Evolutionary conservation across 306 rosid species (phyloP), one percentile per base, ranked within the genome.

Genomic region (Sesbania bispinosa): DNA sequence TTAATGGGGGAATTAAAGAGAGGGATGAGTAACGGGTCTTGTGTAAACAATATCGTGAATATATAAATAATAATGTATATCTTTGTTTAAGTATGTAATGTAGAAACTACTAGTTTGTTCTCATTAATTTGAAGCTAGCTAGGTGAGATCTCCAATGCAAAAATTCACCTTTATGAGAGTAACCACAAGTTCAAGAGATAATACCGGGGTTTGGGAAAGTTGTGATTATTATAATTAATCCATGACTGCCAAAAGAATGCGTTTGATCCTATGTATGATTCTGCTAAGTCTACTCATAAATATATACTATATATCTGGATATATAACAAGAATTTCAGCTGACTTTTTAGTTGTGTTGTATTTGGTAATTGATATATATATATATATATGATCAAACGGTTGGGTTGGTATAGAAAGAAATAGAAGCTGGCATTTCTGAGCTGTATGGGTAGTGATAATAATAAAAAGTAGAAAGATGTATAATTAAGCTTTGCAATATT

Each of bases 11-110:
- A 54, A n/a, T n/a, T n/a, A n/a, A 60, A 26, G 30, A 4, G 58
- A 39, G 64, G 74, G 52, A 33, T 27, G 64, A 15, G 59, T 64
- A 67, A 48, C 26, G 20, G 55, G 75, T 81, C 75, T 70, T 88
- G 93, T 88, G 93, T 89, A 88, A 86, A 86, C 85, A 82, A 79
- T 71, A 62, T 86, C 66, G 80, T 86, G 86, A 80, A 88, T 82
- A 83, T 62, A 15, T 35, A 69, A 48, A 19, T 66, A 82, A 88
- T 77, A 76, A 85, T 62, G 77, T 80, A 74, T 46, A 85, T 74
- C 62, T 63, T 38, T 60, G 71, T 71, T 23, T 57, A 39, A 55
- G 62, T 75, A 18, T 26, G n/a, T 60, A 36, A 55, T 57, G 62
- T 74, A 62, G 46, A 69, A 26, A 8, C 26, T 46, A 60, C 29